Percentiles rank a stretch among this genome's conserved stretches.
Evolutionary conservation across 163 green algal species (phyloP).

Genomic region (Scenedesmus sp.): DNA sequence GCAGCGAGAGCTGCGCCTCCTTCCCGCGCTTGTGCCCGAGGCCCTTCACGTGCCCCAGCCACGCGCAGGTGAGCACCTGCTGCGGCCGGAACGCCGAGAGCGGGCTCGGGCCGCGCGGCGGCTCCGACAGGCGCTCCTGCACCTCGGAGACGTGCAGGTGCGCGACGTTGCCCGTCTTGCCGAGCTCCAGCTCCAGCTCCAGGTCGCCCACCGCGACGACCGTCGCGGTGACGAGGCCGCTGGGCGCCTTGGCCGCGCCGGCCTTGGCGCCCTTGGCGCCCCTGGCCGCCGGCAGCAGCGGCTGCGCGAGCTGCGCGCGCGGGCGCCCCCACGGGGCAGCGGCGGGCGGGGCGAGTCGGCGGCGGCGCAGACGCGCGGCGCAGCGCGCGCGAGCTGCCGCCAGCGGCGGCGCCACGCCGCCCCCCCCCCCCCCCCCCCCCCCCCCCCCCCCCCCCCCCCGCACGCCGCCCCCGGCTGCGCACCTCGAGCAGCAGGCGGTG

Average conservation of each 20-base stretch:
- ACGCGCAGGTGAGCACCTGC: slow-evolving; percentile 53
- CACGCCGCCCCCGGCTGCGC: background rate
- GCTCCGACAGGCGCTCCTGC: slow-evolving; percentile 19
- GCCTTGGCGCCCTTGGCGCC: slow-evolving; percentile 18
- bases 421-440: too few relatives aligned
- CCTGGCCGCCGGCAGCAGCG: background rate
- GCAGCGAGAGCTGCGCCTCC: slow-evolving; percentile 55
- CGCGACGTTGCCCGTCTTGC: background rate
- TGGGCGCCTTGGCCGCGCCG: slow-evolving; percentile 2
- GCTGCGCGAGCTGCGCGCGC: slow-evolving; percentile 6
- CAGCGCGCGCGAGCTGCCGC: too few relatives aligned
- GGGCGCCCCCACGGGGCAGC: too few relatives aligned
- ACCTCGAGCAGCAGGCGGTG: slow-evolving; percentile 57
- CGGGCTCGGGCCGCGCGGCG: slow-evolving; percentile 12
- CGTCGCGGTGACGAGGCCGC: slow-evolving; percentile 44
- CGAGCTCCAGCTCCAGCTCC: slow-evolving; percentile 31
- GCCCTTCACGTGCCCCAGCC: slow-evolving; percentile 57
- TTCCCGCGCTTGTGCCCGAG: slow-evolving; percentile 32
- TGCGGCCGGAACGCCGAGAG: slow-evolving; percentile 40
- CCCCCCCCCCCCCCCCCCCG: too few relatives aligned
- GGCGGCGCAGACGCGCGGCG: too few relatives aligned
- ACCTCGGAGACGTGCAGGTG: slow-evolving; percentile 35
- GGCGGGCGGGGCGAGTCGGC: too few relatives aligned
- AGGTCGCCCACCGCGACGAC: slow-evolving; percentile 48
- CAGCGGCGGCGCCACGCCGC: too few relatives aligned